Base-by-base conservation (phyloP, 2,329 filamentous ascomycete genomes). In the Cytospora chrysosperma region DNA sequence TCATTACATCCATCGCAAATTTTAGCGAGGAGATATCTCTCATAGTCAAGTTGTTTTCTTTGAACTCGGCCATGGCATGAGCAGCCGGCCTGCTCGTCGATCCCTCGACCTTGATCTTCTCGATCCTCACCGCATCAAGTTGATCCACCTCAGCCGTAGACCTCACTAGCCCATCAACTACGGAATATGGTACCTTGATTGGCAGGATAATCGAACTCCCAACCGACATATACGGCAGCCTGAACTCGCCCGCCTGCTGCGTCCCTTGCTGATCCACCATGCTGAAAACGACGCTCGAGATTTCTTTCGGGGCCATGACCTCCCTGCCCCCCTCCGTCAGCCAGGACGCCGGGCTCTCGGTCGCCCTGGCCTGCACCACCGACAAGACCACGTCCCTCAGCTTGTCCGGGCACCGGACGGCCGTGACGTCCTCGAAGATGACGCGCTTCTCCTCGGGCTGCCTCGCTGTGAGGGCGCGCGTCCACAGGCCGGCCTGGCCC, bases 371-470 rank as follows among this genome's bases (percentile, higher is more conserved):
- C 62, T 43, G 50, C 19, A 51, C 40, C 2, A 49, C 56, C n/a
- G 27, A 27, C 8, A 47, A n/a, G 54, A 67, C 49, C 8, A 49
- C 52, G 21, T 65, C 59, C 24, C 51, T 40, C 26, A 67, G 64
- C 55, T 15, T 21, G 15, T 40, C n/a, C 49, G 65, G 32, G 27
- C 63, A 64, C 21, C 49, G 50, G n/a, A 72, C 68, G 1, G 67
- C 65, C 60, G 72, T 71, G 0, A 74, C 67, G 15, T 76, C 72
- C 27, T 75, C 71, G 6, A 84, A 66, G 49, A 83, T 76, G 12
- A 81, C 67, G 26, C 80, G 74, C 67, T 73, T 76, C 10, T 70
- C 70, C 26, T 67, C 8, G 3, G 58, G 63, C 15, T 30, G 50
- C 72, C 26, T 59, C 26, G 12, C 57, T 56, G 37, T 62, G 43